Percentiles rank a stretch among this genome's conserved stretches.
Conservation (phyloP, 2,329 filamentous ascomycete species). For the Colletotrichum australisinense region DNA sequence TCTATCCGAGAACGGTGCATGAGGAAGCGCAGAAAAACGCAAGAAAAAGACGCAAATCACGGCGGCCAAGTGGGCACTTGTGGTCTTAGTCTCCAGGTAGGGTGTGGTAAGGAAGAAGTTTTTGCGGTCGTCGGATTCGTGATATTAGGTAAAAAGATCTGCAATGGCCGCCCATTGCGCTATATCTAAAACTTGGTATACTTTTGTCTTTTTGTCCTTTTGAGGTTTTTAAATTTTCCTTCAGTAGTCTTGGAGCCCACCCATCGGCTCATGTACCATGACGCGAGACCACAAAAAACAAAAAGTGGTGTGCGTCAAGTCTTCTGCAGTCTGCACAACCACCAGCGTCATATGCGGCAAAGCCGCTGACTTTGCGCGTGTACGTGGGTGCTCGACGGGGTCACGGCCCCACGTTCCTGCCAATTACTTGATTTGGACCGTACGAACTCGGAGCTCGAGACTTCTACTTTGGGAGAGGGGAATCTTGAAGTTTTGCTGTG, state of each 20-base stretch:
- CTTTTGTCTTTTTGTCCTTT: constrained; percentile 7
- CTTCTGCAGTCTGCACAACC: background rate
- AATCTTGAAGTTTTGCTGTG: background rate
- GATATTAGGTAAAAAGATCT: constrained; percentile 32
- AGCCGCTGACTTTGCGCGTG: background rate
- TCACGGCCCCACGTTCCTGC: constrained; percentile 12
- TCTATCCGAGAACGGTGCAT: background rate
- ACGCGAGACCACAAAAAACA: background rate
- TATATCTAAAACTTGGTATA: constrained; percentile 35
- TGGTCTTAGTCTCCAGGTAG: background rate
- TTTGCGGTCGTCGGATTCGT: constrained; percentile 26
- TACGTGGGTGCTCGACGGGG: background rate
- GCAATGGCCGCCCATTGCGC: constrained; percentile 26
- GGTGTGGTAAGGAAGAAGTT: background rate
- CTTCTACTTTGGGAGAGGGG: background rate
- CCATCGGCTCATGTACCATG: background rate
- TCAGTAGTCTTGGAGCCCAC: background rate
- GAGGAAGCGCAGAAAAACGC: background rate
- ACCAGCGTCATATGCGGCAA: background rate
- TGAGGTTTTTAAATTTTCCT: background rate
- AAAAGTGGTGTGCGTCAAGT: background rate
- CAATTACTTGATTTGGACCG: background rate
- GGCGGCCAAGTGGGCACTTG: constrained; percentile 7
- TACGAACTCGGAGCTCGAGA: constrained; percentile 22
- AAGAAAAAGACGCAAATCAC: constrained; percentile 26